Percentiles rank a stretch among this genome's conserved stretches.
phyloP scores from a whole-genome alignment of 345 rosid genomes.

The Lumnitzera littorea region DNA sequence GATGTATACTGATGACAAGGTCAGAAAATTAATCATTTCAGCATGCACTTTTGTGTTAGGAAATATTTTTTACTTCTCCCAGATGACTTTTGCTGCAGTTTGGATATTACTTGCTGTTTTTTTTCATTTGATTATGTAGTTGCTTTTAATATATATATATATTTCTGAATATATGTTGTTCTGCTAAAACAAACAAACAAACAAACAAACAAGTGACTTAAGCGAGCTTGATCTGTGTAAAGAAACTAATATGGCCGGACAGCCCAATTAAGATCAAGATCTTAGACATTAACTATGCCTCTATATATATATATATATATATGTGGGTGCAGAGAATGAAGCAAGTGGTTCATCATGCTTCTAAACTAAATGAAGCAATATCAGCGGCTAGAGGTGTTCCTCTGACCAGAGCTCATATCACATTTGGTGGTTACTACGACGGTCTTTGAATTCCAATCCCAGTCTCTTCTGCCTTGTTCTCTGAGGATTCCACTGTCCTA shows the following conservation, averaged over 20 bases:
- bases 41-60: not conserved
- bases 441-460: constrained; percentile 4
- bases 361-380: constrained; percentile 10
- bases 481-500: too few species aligned
- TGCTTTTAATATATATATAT: too few species aligned
- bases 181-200: too few species aligned
- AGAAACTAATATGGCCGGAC: too few species aligned
- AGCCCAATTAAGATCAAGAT: too few species aligned
- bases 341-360: constrained; percentile 5
- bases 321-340: constrained; percentile 7
- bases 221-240: too few species aligned
- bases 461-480: not conserved
- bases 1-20: constrained; percentile 73
- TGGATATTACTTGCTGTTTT: too few species aligned
- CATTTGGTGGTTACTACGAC: constrained; percentile 7
- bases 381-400: constrained; percentile 8
- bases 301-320: too few species aligned
- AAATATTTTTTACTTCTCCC: not conserved
- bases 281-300: too few species aligned
- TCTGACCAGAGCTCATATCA: constrained; percentile 5
- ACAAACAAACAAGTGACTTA: too few species aligned
- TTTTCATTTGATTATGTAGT: too few species aligned
- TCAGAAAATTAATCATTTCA: constrained; percentile 12
- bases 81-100: not conserved
- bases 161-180: too few species aligned